Conservation (phyloP, 257 asterid species). For the Solanum ahanhuiri region DNA sequence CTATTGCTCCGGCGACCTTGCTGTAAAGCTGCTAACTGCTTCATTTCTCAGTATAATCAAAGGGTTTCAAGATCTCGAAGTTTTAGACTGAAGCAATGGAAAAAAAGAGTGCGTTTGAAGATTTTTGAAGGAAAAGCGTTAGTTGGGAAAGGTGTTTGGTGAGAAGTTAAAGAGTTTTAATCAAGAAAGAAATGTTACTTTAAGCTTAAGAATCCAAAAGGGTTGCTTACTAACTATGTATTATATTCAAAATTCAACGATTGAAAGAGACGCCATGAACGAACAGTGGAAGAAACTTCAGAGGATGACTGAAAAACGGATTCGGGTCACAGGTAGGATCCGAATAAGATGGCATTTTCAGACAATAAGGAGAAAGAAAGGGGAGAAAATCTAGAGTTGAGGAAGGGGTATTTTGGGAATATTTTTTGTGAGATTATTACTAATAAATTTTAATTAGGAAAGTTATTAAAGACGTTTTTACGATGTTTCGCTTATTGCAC, state of each 20-base stretch:
- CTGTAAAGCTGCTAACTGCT: constrained; percentile 79
- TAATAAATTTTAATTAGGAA: neutral
- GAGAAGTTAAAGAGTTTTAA: neutral
- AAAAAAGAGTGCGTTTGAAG: neutral
- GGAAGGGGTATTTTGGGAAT: neutral
- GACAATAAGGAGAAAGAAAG: neutral
- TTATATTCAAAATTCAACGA: neutral
- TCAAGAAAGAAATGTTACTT: neutral
- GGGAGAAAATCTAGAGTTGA: neutral
- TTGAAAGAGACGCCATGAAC: neutral
- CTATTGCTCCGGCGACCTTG: constrained; percentile 79
- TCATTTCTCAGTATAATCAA: constrained; percentile 18
- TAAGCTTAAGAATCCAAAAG: neutral
- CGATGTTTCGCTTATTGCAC: neutral
- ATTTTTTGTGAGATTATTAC: neutral
- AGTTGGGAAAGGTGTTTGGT: neutral
- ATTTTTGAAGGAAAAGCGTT: neutral
- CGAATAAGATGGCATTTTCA: neutral
- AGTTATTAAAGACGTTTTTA: neutral
- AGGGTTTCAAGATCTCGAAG: neutral
- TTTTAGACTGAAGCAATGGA: neutral
- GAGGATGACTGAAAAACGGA: neutral
- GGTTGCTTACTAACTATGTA: constrained; percentile 1
- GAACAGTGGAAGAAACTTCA: neutral
- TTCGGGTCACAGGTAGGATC: neutral